Evolutionary conservation across 441 rosid species (phyloP), one percentile per base, ranked within the genome.

Genomic region (Erodium moschatum): DNA sequence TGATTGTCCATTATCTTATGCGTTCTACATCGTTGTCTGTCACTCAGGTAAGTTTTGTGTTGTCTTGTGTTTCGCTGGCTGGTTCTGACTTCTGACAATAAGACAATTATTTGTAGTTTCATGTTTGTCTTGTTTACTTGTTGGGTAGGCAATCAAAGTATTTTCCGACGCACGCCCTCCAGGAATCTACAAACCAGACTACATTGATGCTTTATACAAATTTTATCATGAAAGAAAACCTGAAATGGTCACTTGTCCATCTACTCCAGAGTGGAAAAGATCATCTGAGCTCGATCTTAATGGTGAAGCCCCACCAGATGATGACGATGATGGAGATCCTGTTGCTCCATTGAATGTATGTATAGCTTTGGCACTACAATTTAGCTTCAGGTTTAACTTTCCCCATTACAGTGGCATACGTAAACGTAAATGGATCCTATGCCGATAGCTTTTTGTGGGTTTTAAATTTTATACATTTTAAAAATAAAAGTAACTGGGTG

Each of bases 231-330:
- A 95, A 77, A 89, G 80, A 75, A 92, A 81, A 82, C 96, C 97
- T 64, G 91, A 87, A 31, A 81, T 70, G 78, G 79, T 86, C 65
- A 68, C 73, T 69, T 95, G 90, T 74, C 99, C 99, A 13, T 48
- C 85, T 73, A 90, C 91, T 75, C 99, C 98, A 19, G 99, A 95
- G 76, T 95, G 99, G 99, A 95, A 95, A 77, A 85, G 90, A 72
- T 86, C 96, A 74, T 84, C 91, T 24, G 99, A 87, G 68, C 87
- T 95, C 65, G 99, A 95, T 89, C 89, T 95, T 72, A 92, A 95
- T 75, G 99, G 99, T 78, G 97, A 95, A 88, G 98, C 97, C 52
- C 76, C 86, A 76, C 88, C 96, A 44, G 93, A 90, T 77, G 97
- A 89, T 40, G 89, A 62, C 20, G 96, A 87, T 68, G 97, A 89